These are phyloP conservation scores for Kodamaea anthophila DNA, from an alignment of 1,139 yeast species.

Conservation along the genomic window DNA sequence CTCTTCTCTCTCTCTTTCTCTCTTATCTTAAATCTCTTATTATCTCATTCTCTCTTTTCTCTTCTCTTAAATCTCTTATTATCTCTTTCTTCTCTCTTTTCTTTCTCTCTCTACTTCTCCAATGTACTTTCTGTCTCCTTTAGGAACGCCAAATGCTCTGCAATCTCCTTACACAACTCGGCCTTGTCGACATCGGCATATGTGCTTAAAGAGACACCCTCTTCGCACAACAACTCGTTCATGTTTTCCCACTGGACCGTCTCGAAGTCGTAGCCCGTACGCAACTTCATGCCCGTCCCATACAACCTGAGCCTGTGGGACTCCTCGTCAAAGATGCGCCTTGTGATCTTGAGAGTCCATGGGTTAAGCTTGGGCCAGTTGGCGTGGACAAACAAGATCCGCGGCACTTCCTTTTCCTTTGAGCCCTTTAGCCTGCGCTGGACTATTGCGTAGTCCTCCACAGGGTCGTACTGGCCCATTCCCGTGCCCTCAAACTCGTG, in stretches of 20 bases:
- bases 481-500: constrained; percentile 54
- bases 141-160: constrained; percentile 39
- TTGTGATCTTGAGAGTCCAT: constrained; percentile 36
- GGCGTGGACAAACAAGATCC: constrained; percentile 55
- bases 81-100: no score
- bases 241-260: constrained; percentile 54
- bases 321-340: constrained; percentile 36
- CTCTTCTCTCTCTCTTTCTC: neutral
- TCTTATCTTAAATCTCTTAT: neutral
- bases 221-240: constrained; percentile 52
- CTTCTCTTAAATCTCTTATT: no score
- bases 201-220: constrained; percentile 37
- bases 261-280: constrained; percentile 56
- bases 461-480: constrained; percentile 70
- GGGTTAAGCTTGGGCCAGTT: constrained; percentile 64
- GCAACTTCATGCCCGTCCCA: constrained; percentile 47
- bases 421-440: constrained; percentile 9
- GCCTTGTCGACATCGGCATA: constrained; percentile 40
- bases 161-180: constrained; percentile 45
- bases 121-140: constrained; percentile 22
- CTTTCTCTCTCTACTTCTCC: constrained; percentile 13
- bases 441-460: constrained; percentile 42
- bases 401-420: constrained; percentile 22
- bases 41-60: no score
- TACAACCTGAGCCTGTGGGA: constrained; percentile 46